These are phyloP conservation scores for Lentithecium fluviatile DNA, from an alignment of 495 filamentous ascomycete species.

Conservation along the genomic window DNA sequence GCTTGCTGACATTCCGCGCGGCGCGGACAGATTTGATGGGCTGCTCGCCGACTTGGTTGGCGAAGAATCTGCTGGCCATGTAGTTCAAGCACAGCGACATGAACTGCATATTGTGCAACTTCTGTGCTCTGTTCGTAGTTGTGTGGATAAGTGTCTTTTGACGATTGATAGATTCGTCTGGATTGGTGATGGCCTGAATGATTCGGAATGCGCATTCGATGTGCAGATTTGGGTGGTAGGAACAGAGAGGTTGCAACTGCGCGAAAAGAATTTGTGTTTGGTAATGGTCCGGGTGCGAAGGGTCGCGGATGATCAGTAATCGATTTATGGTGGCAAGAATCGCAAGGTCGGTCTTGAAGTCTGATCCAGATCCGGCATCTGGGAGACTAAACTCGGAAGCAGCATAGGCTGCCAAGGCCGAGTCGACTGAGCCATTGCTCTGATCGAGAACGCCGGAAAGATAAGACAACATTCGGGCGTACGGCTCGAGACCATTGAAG, in stretches of 20 bases:
- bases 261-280: slow-evolving; percentile 56
- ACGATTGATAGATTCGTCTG: slow-evolving; percentile 55
- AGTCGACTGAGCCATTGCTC: slow-evolving; percentile 66
- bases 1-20: slow-evolving; percentile 69
- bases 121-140: slow-evolving; percentile 58
- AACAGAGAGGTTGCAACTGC: slow-evolving; percentile 65
- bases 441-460: slow-evolving; percentile 75
- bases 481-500: slow-evolving; percentile 47
- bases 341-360: slow-evolving; percentile 66
- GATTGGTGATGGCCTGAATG: slow-evolving; percentile 60
- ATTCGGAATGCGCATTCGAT: slow-evolving; percentile 76
- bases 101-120: slow-evolving; percentile 65
- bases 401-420: slow-evolving; percentile 66
- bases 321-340: slow-evolving; percentile 79
- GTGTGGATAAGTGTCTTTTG: slow-evolving; percentile 75
- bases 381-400: slow-evolving; percentile 55
- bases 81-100: slow-evolving; percentile 78
- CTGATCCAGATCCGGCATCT: slow-evolving; percentile 43
- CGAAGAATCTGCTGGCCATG: slow-evolving; percentile 84
- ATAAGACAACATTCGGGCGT: slow-evolving; percentile 58
- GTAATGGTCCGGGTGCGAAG: slow-evolving; percentile 51
- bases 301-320: slow-evolving; percentile 75
- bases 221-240: slow-evolving; percentile 65
- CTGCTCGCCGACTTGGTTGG: slow-evolving; percentile 81
- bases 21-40: slow-evolving; percentile 84